Conservation (phyloP, 352 stramenopile genomes). For the Phytophthora palmivora region DNA sequence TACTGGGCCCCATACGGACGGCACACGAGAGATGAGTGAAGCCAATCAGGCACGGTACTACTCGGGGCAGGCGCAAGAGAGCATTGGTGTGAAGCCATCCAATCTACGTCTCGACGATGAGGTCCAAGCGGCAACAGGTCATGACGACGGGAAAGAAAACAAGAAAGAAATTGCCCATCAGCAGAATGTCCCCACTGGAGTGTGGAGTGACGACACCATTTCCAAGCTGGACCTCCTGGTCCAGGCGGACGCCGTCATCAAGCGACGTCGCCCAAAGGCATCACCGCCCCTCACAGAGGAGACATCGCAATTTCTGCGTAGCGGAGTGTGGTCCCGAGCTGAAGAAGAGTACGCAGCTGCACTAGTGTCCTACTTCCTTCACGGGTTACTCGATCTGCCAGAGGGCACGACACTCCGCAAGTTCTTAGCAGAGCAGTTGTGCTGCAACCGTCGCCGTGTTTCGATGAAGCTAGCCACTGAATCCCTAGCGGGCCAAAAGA, state of each 20-base stretch:
- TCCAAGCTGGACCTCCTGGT: slow-evolving; percentile 72
- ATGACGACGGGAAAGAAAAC: slow-evolving; percentile 8
- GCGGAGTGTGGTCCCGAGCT: slow-evolving; percentile 63
- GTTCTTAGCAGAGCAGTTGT: slow-evolving; percentile 70
- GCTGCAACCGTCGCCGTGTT: slow-evolving; percentile 71
- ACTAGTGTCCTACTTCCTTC: slow-evolving; percentile 73
- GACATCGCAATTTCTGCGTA: slow-evolving; percentile 44
- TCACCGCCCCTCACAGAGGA: slow-evolving; percentile 14
- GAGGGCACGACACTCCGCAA: slow-evolving; percentile 73
- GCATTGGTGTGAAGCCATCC: too few species aligned
- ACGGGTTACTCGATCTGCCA: slow-evolving; percentile 53
- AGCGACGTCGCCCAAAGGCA: slow-evolving; percentile 28
- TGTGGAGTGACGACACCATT: slow-evolving; percentile 39
- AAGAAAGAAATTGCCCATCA: slow-evolving; percentile 5
- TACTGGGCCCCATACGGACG: not conserved
- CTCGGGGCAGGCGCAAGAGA: slow-evolving; percentile 17
- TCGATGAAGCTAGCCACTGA: slow-evolving; percentile 82
- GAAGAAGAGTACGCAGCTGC: slow-evolving; percentile 73
- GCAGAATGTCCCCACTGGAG: slow-evolving; percentile 9
- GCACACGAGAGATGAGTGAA: not conserved
- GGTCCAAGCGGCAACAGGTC: not conserved
- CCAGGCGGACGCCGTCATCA: slow-evolving; percentile 74
- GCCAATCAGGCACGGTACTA: slow-evolving; percentile 9
- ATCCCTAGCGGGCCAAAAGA: slow-evolving; percentile 60
- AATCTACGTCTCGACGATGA: not conserved